Conservation (phyloP, 139 green algal species). For the Coccomyxa sp. region DNA sequence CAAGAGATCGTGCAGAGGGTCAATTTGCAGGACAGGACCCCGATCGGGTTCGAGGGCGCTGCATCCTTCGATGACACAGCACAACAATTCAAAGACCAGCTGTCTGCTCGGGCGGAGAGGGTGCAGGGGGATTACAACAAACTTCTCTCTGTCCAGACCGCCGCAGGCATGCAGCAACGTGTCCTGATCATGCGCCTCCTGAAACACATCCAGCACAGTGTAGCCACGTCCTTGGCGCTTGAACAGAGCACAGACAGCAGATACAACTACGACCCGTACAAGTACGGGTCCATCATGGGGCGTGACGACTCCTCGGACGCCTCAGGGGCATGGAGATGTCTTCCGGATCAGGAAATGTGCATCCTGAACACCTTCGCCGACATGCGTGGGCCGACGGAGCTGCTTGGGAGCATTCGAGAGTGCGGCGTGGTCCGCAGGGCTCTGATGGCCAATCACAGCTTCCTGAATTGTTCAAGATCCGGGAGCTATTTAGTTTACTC, state of each 20-base stretch:
- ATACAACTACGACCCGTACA: conserved; percentile 1
- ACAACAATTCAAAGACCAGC: background rate
- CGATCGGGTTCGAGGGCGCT: background rate
- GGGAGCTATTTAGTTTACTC: background rate
- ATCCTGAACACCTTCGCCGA: background rate
- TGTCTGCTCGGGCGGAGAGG: background rate
- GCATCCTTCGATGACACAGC: background rate
- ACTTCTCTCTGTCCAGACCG: background rate
- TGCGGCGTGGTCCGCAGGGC: background rate
- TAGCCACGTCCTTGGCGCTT: background rate
- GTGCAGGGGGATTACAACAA: background rate
- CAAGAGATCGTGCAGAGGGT: background rate
- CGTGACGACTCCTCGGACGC: background rate
- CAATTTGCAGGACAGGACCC: background rate
- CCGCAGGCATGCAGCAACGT: background rate
- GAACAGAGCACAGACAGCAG: background rate
- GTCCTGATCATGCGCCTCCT: background rate
- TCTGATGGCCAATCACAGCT: background rate
- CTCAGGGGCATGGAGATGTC: background rate
- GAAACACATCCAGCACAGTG: background rate
- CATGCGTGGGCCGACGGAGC: background rate
- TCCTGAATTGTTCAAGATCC: background rate
- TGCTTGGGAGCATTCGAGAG: background rate
- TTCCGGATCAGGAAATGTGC: background rate
- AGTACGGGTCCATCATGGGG: background rate